These are phyloP conservation scores for Trichoderma simmonsii DNA, from an alignment of 2,329 filamentous ascomycete species.

Conservation along the genomic window DNA sequence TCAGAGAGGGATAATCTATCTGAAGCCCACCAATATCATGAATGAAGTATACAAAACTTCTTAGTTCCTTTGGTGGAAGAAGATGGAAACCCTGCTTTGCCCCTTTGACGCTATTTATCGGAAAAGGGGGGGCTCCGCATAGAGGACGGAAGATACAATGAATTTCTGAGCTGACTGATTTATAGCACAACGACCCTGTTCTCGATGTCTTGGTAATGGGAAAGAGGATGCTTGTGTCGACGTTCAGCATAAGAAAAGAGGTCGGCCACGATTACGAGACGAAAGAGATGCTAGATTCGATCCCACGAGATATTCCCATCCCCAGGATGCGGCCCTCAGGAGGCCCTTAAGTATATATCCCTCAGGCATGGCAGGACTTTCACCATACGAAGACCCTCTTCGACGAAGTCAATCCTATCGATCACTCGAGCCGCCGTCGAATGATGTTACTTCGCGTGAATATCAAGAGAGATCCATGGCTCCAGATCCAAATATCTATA, in stretches of 20 bases:
- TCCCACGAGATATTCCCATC: conserved; percentile 44
- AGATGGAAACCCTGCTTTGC: not conserved
- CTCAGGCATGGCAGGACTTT: conserved; percentile 40
- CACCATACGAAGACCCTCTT: conserved; percentile 46
- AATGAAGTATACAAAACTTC: not conserved
- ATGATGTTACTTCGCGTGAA: conserved; percentile 38
- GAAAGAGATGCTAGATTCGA: conserved; percentile 62
- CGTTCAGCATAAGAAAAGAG: conserved; percentile 82
- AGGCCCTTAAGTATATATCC: conserved; percentile 52
- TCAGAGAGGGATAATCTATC: no score
- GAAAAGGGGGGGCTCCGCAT: not conserved
- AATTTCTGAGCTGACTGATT: conserved; percentile 32
- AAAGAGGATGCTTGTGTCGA: conserved; percentile 80
- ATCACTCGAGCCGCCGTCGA: conserved; percentile 52
- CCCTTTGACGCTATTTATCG: not conserved
- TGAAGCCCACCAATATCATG: no score
- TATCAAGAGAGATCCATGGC: conserved; percentile 51
- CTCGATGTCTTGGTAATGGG: conserved; percentile 71
- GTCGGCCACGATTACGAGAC: conserved; percentile 72
- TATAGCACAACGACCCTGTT: conserved; percentile 71
- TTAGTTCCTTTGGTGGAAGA: not conserved
- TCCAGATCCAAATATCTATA: conserved; percentile 49
- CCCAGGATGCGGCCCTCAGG: conserved; percentile 45
- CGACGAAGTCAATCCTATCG: conserved; percentile 49
- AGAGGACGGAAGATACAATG: not conserved